Evolutionary conservation across 768 basidiomycete species (phyloP).

Genomic region (Imleria badia): DNA sequence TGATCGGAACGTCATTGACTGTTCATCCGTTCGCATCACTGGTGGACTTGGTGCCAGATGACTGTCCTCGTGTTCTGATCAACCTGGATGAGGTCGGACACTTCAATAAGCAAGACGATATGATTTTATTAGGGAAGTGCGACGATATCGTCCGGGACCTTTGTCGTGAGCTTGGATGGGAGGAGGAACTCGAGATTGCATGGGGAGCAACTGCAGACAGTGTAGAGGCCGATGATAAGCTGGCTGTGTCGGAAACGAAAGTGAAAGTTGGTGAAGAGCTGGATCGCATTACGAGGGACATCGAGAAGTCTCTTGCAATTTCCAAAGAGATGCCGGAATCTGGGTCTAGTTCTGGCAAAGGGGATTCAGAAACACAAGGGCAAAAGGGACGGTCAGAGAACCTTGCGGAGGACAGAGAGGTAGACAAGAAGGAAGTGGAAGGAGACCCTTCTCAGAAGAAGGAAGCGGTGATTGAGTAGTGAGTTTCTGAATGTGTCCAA

Average conservation of each 20-base stretch:
- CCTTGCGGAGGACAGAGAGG: no score
- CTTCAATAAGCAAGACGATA: constrained; percentile 57
- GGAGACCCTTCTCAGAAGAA: constrained; percentile 1
- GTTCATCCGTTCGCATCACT: constrained; percentile 89
- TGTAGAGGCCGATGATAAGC: constrained; percentile 18
- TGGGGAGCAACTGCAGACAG: constrained; percentile 54
- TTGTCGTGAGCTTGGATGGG: constrained; percentile 73
- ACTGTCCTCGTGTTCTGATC: constrained; percentile 82
- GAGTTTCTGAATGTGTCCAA: no score
- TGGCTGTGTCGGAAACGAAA: constrained; percentile 3
- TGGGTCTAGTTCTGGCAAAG: not conserved
- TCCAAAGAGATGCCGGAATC: constrained; percentile 5
- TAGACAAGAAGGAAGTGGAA: not conserved
- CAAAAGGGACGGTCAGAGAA: not conserved
- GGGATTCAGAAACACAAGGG: not conserved
- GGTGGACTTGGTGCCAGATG: constrained; percentile 48
- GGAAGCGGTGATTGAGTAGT: not conserved
- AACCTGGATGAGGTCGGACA: constrained; percentile 82
- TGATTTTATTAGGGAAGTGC: constrained; percentile 67
- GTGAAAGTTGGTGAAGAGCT: constrained; percentile 21
- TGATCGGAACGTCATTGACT: constrained; percentile 88
- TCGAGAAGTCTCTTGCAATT: constrained; percentile 22
- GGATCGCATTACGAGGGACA: constrained; percentile 25
- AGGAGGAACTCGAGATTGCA: constrained; percentile 51
- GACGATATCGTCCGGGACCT: constrained; percentile 65